Percentiles rank a stretch among this genome's conserved stretches.
These are phyloP conservation scores for Anaeramoeba flamelloides DNA, from an alignment of 78 protist species.

Conservation along the genomic window DNA sequence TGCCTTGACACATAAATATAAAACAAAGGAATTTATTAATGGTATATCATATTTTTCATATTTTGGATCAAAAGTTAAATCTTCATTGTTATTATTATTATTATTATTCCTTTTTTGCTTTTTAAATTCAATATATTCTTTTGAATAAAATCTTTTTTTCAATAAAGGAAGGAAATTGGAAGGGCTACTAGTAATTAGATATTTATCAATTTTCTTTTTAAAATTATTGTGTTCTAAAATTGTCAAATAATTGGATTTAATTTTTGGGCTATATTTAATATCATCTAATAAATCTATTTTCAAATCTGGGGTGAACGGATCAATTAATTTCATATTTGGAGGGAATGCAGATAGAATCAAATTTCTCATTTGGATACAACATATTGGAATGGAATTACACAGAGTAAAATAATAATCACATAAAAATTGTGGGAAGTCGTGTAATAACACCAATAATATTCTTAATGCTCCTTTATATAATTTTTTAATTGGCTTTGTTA, in stretches of 20 bases:
- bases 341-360: conserved; percentile 87
- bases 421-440: conserved; percentile 94
- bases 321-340: conserved; percentile 76
- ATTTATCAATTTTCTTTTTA: conserved; percentile 38
- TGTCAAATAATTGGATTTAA: conserved; percentile 30
- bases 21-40: conserved; percentile 75
- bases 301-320: conserved; percentile 79
- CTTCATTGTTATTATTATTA: no score
- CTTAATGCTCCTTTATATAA: conserved; percentile 68
- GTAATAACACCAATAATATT: conserved; percentile 64
- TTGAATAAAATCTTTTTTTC: no score
- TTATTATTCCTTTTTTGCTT: no score
- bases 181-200: conserved; percentile 40
- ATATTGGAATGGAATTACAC: conserved; percentile 80
- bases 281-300: conserved; percentile 76
- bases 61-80: no score
- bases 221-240: conserved; percentile 22
- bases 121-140: no score
- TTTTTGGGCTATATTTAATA: conserved; percentile 56
- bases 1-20: no score
- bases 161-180: conserved; percentile 27
- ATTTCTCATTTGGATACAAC: conserved; percentile 85
- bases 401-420: conserved; percentile 74
- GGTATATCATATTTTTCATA: no score
- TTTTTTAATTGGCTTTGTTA: conserved; percentile 47